Evolutionary conservation across 371 early-diverging fungal species (phyloP).

Genomic region (Mortierella sp.): DNA sequence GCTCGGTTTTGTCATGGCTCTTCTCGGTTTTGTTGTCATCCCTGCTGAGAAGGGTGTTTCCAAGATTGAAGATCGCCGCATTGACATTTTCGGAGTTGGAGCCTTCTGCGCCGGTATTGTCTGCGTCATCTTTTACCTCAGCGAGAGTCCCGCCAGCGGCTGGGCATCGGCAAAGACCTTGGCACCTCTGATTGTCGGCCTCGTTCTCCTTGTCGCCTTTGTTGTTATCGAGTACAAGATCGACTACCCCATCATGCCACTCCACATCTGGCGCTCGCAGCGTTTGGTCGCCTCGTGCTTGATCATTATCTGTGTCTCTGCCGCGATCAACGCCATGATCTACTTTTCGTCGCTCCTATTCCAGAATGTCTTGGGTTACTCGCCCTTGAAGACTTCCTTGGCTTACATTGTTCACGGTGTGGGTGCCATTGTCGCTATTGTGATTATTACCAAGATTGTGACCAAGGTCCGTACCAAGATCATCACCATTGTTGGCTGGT

Average conservation of each 20-base stretch:
- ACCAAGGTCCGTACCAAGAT: conserved; percentile 29
- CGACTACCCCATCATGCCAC: conserved; percentile 55
- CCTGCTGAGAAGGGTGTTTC: conserved; percentile 21
- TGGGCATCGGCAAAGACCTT: conserved; percentile 56
- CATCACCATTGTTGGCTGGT: conserved; percentile 33
- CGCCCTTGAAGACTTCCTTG: conserved; percentile 52
- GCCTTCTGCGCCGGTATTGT: conserved; percentile 47
- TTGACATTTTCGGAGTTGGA: conserved; percentile 25
- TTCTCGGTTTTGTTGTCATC: conserved; percentile 54
- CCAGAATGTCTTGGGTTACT: conserved; percentile 52
- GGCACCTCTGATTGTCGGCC: conserved; percentile 51
- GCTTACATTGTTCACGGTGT: conserved; percentile 35
- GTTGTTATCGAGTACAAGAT: conserved; percentile 46
- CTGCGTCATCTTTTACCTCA: conserved; percentile 57
- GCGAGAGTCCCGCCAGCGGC: conserved; percentile 41
- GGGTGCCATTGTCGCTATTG: conserved; percentile 20
- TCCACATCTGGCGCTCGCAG: conserved; percentile 51
- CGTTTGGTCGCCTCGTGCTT: conserved; percentile 54
- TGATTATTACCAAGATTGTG: conserved; percentile 20
- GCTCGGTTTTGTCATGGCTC: conserved; percentile 45
- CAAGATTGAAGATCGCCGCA: conserved; percentile 28
- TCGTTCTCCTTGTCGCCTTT: conserved; percentile 49
- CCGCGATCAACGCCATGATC: conserved; percentile 54
- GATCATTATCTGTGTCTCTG: conserved; percentile 47
- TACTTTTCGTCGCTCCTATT: conserved; percentile 58